Conservation (phyloP, 441 rosid genomes). For the Euphorbia schlechtendalii region DNA sequence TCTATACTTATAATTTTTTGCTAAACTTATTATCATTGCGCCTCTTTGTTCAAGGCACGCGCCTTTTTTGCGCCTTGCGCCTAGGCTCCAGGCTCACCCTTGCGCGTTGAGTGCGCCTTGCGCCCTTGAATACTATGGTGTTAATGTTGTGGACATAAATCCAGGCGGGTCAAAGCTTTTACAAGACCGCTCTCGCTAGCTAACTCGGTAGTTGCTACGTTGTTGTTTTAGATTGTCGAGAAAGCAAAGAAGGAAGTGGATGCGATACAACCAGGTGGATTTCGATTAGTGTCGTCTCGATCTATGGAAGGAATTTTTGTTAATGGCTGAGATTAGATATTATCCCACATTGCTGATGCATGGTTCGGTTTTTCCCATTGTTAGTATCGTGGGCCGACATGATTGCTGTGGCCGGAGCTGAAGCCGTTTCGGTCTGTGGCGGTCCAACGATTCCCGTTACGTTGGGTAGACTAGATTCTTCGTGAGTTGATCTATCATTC, state of each 20-base stretch:
- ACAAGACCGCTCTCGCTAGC: too few relatives aligned
- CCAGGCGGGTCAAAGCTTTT: too few relatives aligned
- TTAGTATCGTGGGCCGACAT: conserved; percentile 94
- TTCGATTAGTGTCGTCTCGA: conserved; percentile 12
- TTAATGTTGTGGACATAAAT: too few relatives aligned
- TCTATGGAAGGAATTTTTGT: conserved; percentile 13
- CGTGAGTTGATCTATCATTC: conserved; percentile 33
- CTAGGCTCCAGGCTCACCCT: too few relatives aligned
- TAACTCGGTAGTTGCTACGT: conserved; percentile 30
- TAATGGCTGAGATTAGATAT: too few relatives aligned
- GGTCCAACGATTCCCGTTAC: conserved; percentile 70
- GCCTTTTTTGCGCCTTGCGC: not conserved
- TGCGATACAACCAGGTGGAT: conserved; percentile 52
- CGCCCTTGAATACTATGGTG: too few relatives aligned
- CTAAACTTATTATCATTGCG: too few relatives aligned
- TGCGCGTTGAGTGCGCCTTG: too few relatives aligned
- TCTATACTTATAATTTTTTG: too few relatives aligned
- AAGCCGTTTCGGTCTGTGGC: conserved; percentile 84
- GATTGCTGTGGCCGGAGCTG: conserved; percentile 88
- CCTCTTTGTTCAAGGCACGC: not conserved
- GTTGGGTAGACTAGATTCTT: conserved; percentile 70
- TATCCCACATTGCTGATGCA: conserved; percentile 26
- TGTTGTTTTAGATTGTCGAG: conserved; percentile 57
- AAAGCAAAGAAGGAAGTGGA: conserved; percentile 78
- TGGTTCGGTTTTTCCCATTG: conserved; percentile 20